phyloP scores from a whole-genome alignment of 164 flowering plant genomes.

The Sedum album region DNA sequence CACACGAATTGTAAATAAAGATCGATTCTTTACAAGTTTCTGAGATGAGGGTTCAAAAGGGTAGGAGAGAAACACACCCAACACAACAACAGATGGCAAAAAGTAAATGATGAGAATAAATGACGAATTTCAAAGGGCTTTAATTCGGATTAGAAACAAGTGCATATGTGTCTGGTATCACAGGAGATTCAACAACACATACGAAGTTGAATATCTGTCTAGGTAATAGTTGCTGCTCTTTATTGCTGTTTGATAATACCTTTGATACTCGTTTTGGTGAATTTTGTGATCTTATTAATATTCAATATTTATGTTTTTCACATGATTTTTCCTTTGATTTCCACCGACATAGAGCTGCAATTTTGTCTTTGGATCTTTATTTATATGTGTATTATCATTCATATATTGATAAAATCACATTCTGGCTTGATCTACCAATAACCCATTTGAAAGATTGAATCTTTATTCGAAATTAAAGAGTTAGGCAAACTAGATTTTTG shows the following conservation, averaged over 20 bases:
- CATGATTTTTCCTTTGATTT: not conserved
- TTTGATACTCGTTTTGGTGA: not conserved
- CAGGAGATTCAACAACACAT: not conserved
- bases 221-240: not conserved
- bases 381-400: not conserved
- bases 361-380: not conserved
- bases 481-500: not conserved
- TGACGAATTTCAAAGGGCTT: not conserved
- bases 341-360: constrained; percentile 4
- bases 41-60: not conserved
- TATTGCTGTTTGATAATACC: not conserved
- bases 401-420: too few relatives aligned
- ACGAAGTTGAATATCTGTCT: not conserved
- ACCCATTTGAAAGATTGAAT: not conserved
- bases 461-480: not conserved
- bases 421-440: not conserved
- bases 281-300: not conserved
- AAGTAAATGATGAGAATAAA: not conserved
- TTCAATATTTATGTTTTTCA: not conserved
- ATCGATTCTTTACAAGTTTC: not conserved
- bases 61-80: not conserved
- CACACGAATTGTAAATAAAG: not conserved
- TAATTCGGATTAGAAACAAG: constrained; percentile 2
- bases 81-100: not conserved
- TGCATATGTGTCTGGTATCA: not conserved